Evolutionary conservation across 2,329 filamentous ascomycete species (phyloP).

Genomic region (Pyricularia grisea): DNA sequence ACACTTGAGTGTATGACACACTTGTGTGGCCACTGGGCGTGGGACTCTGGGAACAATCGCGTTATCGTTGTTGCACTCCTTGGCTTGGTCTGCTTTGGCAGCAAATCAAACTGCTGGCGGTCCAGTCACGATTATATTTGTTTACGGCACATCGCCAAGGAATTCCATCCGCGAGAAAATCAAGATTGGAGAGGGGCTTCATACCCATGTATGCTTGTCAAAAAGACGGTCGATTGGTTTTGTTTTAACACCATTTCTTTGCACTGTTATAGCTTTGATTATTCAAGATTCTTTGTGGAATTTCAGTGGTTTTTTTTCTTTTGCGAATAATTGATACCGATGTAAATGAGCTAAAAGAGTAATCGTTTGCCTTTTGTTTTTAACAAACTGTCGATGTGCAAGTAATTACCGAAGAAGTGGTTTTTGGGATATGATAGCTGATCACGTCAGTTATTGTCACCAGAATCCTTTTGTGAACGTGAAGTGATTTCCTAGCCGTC

Average conservation of each 20-base stretch:
- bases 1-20: neutral
- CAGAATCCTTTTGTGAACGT: no score
- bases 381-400: no score
- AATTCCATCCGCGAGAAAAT: neutral
- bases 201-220: neutral
- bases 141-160: neutral
- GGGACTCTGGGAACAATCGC: neutral
- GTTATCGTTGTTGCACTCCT: neutral
- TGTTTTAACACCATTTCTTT: neutral
- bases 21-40: neutral
- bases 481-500: no score
- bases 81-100: neutral
- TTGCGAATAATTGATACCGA: neutral
- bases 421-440: no score
- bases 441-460: no score
- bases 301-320: neutral
- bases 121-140: neutral
- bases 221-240: neutral
- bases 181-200: neutral
- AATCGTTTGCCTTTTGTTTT: neutral
- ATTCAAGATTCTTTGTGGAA: neutral
- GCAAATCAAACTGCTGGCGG: neutral
- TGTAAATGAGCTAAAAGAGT: neutral
- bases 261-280: neutral
- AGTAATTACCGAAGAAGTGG: no score